A percentile compares a stretch with the other conserved stretches of the same genome.
phyloP scores from a whole-genome alignment of 2,329 filamentous ascomycete species.

The Monosporascus sp. region DNA sequence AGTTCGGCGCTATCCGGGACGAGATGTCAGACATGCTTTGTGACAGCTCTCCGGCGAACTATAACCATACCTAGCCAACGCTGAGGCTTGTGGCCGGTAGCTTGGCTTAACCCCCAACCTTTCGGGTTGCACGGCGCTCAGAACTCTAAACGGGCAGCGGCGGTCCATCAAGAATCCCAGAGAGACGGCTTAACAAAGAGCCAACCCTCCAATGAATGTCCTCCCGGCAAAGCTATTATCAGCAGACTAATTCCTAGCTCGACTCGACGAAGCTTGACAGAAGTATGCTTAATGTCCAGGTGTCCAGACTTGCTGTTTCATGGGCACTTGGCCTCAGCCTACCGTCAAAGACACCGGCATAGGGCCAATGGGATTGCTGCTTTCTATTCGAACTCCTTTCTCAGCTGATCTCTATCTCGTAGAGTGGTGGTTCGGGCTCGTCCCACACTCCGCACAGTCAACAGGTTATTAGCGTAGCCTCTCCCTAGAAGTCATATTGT shows the following conservation, averaged over 20 bases:
- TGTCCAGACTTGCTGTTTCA: not conserved
- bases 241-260: not conserved
- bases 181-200: not conserved
- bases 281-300: not conserved
- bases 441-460: not conserved
- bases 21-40: not conserved
- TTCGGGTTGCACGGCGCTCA: not conserved
- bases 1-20: not conserved
- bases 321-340: not conserved
- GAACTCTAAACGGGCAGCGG: not conserved
- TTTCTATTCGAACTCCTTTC: not conserved
- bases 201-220: not conserved
- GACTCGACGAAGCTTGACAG: not conserved
- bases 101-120: not conserved
- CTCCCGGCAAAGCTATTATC: not conserved
- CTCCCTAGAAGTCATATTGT: not conserved
- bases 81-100: not conserved
- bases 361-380: not conserved
- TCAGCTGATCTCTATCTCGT: not conserved
- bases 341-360: not conserved
- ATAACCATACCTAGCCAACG: not conserved
- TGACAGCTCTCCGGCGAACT: not conserved
- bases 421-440: not conserved
- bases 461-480: not conserved
- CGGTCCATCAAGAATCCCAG: not conserved